Conservation (phyloP, 768 basidiomycete genomes). For the Tremella yokohamensis region DNA sequence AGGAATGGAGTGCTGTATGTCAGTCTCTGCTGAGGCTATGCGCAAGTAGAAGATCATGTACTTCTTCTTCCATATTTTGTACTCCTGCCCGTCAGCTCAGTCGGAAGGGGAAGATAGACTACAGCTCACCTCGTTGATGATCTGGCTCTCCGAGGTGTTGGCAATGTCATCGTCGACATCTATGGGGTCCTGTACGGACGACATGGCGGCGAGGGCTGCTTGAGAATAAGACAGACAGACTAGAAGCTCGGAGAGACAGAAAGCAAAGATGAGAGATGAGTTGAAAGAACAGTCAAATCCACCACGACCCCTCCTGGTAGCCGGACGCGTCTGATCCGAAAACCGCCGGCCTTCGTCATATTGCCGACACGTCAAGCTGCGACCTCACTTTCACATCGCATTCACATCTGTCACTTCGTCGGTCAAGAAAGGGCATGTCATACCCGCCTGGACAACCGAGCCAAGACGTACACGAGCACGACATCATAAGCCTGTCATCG, state of each 20-base stretch:
- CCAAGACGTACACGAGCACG: no score
- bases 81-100: conserved; percentile 43
- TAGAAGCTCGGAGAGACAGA: neutral
- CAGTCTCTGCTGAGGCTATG: neutral
- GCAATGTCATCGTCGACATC: conserved; percentile 61
- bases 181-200: conserved; percentile 64
- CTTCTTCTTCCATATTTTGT: conserved; percentile 55
- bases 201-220: conserved; percentile 6
- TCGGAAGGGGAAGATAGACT: neutral
- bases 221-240: neutral
- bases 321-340: no score
- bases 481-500: no score
- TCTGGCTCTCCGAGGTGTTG: conserved; percentile 48
- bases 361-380: no score
- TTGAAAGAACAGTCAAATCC: neutral
- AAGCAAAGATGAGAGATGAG: neutral
- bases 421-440: no score
- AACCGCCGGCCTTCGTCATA: no score
- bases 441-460: no score
- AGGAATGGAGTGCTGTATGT: conserved; percentile 81
- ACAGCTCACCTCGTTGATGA: conserved; percentile 52
- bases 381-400: no score
- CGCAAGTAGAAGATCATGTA: conserved; percentile 7
- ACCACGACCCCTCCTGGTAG: no score
- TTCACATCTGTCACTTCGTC: no score